Conservation (phyloP, 1,284 basidiomycete species). For the Inonotus obliquus region DNA sequence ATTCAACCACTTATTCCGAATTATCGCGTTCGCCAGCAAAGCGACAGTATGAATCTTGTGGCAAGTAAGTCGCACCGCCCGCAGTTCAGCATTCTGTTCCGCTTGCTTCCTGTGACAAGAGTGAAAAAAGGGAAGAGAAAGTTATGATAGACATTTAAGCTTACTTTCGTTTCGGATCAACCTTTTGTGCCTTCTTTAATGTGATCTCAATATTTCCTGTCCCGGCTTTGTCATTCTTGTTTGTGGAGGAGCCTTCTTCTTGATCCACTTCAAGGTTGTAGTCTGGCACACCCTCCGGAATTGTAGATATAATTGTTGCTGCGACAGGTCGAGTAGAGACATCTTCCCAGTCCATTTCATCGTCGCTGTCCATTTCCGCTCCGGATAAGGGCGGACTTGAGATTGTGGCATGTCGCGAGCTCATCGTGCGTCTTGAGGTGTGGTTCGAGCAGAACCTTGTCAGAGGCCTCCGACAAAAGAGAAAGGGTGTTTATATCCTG, state of each 20-base stretch:
- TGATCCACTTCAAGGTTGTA: not conserved
- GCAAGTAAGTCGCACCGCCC: conserved; percentile 61
- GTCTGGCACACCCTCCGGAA: not conserved
- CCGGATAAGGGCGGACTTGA: not conserved
- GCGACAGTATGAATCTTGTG: conserved; percentile 86
- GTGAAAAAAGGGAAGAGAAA: not conserved
- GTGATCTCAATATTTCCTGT: conserved; percentile 55
- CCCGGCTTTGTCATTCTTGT: conserved; percentile 19
- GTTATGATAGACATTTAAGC: conserved; percentile 12
- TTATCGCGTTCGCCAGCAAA: conserved; percentile 70
- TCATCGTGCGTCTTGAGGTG: not conserved
- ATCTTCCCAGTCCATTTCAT: conserved; percentile 27
- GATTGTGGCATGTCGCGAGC: not conserved
- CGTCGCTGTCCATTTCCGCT: conserved; percentile 13
- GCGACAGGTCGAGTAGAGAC: conserved; percentile 30
- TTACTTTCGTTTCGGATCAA: conserved; percentile 27
- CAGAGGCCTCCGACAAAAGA: not conserved
- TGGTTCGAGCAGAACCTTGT: not conserved
- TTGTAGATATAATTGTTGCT: conserved; percentile 2
- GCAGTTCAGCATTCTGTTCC: conserved; percentile 63
- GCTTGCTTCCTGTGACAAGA: conserved; percentile 15
- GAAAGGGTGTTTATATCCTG: not conserved
- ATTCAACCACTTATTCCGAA: conserved; percentile 85
- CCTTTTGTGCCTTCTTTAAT: conserved; percentile 41
- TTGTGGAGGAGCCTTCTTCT: not conserved